Percentiles rank a stretch among this genome's conserved stretches.
These are phyloP conservation scores for Candida rishiriensis DNA, from an alignment of 805 yeast species.

Conservation along the genomic window DNA sequence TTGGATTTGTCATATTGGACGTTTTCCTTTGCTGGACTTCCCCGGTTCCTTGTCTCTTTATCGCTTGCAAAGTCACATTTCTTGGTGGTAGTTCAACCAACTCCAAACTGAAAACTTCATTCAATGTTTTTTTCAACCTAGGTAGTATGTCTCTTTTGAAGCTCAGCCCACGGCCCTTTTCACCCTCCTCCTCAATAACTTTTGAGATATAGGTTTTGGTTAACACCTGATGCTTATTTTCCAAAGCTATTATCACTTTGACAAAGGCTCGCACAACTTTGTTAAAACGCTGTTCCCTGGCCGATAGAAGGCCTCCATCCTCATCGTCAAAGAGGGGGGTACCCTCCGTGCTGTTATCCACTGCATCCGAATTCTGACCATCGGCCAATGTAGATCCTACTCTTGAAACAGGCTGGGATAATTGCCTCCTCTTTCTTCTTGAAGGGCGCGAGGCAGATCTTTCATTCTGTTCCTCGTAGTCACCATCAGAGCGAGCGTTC, in stretches of 20 bases:
- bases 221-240: constrained; percentile 24
- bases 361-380: constrained; percentile 3
- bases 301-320: neutral
- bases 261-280: constrained; percentile 24
- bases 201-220: constrained; percentile 24
- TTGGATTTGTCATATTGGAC: neutral
- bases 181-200: constrained; percentile 26
- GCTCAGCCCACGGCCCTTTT: constrained; percentile 23
- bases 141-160: constrained; percentile 24
- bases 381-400: neutral
- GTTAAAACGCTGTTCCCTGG: constrained; percentile 12
- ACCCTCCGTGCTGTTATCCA: neutral
- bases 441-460: too few species aligned
- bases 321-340: neutral
- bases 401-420: too few species aligned
- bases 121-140: constrained; percentile 9
- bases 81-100: constrained; percentile 22
- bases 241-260: constrained; percentile 25
- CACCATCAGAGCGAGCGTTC: too few species aligned
- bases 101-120: constrained; percentile 21
- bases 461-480: too few species aligned
- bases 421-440: too few species aligned
- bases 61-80: neutral
- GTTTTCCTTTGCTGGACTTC: neutral
- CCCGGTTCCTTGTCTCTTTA: neutral